phyloP scores from a whole-genome alignment of 768 basidiomycete genomes.

The Russula earlei region DNA sequence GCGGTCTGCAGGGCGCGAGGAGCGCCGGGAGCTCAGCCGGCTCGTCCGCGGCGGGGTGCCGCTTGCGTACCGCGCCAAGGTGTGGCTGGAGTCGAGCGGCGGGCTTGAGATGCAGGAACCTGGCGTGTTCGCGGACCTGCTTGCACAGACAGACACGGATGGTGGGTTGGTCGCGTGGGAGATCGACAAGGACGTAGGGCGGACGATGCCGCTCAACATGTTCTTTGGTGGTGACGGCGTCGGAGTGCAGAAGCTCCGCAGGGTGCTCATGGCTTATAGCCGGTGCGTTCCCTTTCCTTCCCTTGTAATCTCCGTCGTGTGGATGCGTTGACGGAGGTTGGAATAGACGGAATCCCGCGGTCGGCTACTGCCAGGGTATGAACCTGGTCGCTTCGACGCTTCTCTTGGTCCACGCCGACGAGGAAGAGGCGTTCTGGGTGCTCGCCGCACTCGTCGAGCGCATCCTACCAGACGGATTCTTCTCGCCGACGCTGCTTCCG shows the following conservation, averaged over 20 bases:
- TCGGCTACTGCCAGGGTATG: slow-evolving; percentile 95
- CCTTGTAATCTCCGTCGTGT: neutral
- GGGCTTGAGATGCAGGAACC: slow-evolving; percentile 89
- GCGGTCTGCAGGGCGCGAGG: slow-evolving; percentile 55
- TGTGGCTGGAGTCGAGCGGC: slow-evolving; percentile 92
- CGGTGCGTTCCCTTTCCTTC: slow-evolving; percentile 42
- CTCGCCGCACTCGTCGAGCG: slow-evolving; percentile 82
- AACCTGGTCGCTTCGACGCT: slow-evolving; percentile 93
- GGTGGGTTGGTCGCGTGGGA: slow-evolving; percentile 51
- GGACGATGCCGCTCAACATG: slow-evolving; percentile 89
- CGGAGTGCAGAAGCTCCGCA: slow-evolving; percentile 83
- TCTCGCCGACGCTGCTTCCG: slow-evolving; percentile 83
- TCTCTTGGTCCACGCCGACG: slow-evolving; percentile 84
- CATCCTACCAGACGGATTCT: slow-evolving; percentile 87
- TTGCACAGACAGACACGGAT: slow-evolving; percentile 37
- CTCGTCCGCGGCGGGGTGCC: slow-evolving; percentile 85
- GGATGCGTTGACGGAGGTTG: neutral
- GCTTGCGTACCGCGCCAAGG: slow-evolving; percentile 73
- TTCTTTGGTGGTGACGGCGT: slow-evolving; percentile 97
- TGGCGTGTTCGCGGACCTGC: slow-evolving; percentile 77
- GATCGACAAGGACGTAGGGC: slow-evolving; percentile 92
- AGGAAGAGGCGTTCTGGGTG: slow-evolving; percentile 97
- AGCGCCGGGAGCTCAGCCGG: slow-evolving; percentile 68
- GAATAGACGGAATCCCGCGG: slow-evolving; percentile 74
- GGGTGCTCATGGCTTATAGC: slow-evolving; percentile 88